Percentiles rank a stretch among this genome's conserved stretches.
Evolutionary conservation across 116 monocot genomes (phyloP).

Genomic region (Phalaenopsis hybrid): DNA sequence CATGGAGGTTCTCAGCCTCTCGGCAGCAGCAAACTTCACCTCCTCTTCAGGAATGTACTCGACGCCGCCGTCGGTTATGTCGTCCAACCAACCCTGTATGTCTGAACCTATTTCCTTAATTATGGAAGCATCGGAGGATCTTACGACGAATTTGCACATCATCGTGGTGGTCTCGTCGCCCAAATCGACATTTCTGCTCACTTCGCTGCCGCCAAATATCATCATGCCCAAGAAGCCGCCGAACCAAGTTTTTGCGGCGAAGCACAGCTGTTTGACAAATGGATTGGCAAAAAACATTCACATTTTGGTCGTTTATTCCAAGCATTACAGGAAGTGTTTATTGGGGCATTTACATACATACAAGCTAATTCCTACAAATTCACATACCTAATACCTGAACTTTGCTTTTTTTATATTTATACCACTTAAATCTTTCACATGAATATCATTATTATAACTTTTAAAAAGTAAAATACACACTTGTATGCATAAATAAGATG

Average conservation of each 20-base stretch:
- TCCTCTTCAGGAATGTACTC: slow-evolving; percentile 97
- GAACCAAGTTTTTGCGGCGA: slow-evolving; percentile 95
- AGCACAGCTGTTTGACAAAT: slow-evolving; percentile 57
- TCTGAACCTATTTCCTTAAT: slow-evolving; percentile 85
- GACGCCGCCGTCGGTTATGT: slow-evolving; percentile 86
- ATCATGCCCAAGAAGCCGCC: slow-evolving; percentile 97
- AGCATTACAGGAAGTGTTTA: no score
- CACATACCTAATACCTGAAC: no score
- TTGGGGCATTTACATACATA: no score
- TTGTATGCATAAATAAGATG: not conserved
- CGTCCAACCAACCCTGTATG: slow-evolving; percentile 86
- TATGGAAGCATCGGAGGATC: slow-evolving; percentile 87
- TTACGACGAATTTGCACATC: slow-evolving; percentile 95
- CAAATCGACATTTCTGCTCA: slow-evolving; percentile 92
- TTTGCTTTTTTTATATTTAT: no score
- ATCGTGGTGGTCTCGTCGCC: slow-evolving; percentile 98
- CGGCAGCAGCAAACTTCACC: slow-evolving; percentile 76
- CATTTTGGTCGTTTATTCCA: not conserved
- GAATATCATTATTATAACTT: no score
- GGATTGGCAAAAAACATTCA: not conserved
- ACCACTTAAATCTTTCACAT: no score
- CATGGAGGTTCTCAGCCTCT: slow-evolving; percentile 84
- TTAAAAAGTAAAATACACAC: not conserved
- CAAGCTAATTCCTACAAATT: no score
- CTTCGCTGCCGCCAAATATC: slow-evolving; percentile 98